Evolutionary conservation across 2,329 filamentous ascomycete species (phyloP), one percentile per base, ranked within the genome.

Genomic region (Xylariaceae sp.): DNA sequence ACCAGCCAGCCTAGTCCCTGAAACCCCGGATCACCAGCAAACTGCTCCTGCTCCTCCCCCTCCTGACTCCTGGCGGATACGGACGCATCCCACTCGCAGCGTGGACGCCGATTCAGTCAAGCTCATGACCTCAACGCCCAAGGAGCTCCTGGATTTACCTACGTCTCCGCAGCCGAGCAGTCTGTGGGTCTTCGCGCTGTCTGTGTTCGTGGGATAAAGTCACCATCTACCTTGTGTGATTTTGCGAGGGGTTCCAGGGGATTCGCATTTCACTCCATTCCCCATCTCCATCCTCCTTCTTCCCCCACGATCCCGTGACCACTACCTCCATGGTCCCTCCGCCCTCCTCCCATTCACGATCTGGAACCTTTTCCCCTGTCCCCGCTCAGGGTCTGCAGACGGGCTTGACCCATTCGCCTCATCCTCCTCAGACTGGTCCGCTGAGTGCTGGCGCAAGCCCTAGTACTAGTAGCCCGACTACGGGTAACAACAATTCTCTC

Each of bases 321-420:
- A 66, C 67, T 65, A 71, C 68, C 69, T 69, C 69, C 69, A 71
- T 73, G 70, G 68, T 72, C 68, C 71, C 70, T 65, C 70, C 71
- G 64, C 67, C 68, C 56, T 61, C 64, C 56, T 66, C 71, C 63
- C 70, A 72, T 62, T 77, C 81, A 76, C 78, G 82, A 80, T 78
- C 82, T 78, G 83, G 82, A 82, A 83, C 82, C 73, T 85, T 85
- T 75, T 84, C 83, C 73, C 82, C 82, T 76, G 82, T 79, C 78
- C 80, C 81, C 78, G 77, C 79, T 59, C 70, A 83, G 72, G 77
- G 77, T 71, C 75, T 83, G 66, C 80, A 84, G 73, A 83, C 81
- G 70, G 81, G 81, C 73, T 73, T 75, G 65, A 77, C 75, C 71
- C 79, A 84, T 72, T 82, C 81, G 62, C 79, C 81, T 54, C 80